phyloP scores from a whole-genome alignment of 2,329 filamentous ascomycete genomes.

The Verticillium tricorpus region DNA sequence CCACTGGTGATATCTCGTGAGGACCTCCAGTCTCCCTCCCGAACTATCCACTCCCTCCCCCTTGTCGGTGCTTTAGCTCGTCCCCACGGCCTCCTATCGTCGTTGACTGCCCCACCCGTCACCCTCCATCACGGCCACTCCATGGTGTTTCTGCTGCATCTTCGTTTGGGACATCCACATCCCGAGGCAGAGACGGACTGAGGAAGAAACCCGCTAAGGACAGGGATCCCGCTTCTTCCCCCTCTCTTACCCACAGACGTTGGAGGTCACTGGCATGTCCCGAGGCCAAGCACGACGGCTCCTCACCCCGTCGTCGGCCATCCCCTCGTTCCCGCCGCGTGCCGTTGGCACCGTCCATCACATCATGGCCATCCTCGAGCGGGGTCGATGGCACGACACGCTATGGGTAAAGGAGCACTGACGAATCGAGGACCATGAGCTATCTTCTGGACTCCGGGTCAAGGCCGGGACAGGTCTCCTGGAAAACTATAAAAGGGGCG shows the following conservation, averaged over 20 bases:
- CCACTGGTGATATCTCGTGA: conserved; percentile 5
- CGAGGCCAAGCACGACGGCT: neutral
- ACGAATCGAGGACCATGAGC: conserved; percentile 39
- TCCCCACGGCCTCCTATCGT: neutral
- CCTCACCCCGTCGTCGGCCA: conserved; percentile 4
- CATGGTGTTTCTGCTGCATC: neutral
- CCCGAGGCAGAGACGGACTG: neutral
- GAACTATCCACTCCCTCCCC: neutral
- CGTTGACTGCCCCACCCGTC: neutral
- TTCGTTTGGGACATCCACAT: neutral
- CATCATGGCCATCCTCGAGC: conserved; percentile 31
- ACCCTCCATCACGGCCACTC: neutral
- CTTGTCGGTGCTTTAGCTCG: neutral
- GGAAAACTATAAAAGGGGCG: conserved; percentile 62
- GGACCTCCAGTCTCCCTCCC: neutral
- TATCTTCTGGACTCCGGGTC: conserved; percentile 34
- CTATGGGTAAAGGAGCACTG: conserved; percentile 19
- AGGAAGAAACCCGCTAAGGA: neutral
- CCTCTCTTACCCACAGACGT: neutral
- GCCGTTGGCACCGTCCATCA: conserved; percentile 23
- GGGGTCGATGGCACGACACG: conserved; percentile 28
- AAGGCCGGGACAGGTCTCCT: conserved; percentile 26
- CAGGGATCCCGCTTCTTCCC: neutral
- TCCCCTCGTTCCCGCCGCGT: conserved; percentile 15
- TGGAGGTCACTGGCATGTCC: neutral